These are phyloP conservation scores for Thermochaetoides thermophila DNA, from an alignment of 495 filamentous ascomycete genomes.

Conservation along the genomic window DNA sequence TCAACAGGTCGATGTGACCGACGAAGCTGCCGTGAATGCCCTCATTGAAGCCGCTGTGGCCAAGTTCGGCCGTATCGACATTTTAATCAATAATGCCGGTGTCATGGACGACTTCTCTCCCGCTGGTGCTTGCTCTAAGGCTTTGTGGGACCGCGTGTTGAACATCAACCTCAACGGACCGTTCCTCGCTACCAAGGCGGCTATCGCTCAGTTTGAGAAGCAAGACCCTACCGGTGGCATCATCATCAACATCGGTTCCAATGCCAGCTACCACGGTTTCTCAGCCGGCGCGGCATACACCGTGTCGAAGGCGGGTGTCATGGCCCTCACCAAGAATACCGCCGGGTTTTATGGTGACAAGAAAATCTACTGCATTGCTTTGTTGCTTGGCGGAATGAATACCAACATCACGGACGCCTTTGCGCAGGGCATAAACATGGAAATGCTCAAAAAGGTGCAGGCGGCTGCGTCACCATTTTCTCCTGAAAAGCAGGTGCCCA, in stretches of 20 bases:
- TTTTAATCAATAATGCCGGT: slow-evolving; percentile 38
- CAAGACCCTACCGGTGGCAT: slow-evolving; percentile 17
- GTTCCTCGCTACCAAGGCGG: slow-evolving; percentile 36
- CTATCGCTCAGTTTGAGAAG: slow-evolving; percentile 32
- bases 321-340: slow-evolving; percentile 49
- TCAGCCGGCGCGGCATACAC: slow-evolving; percentile 39
- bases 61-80: slow-evolving; percentile 30
- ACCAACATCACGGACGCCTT: slow-evolving; percentile 41
- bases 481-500: slow-evolving; percentile 10
- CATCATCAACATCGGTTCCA: slow-evolving; percentile 38
- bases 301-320: slow-evolving; percentile 36
- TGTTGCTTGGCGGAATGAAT: slow-evolving; percentile 42
- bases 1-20: slow-evolving; percentile 20
- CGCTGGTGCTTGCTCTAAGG: slow-evolving; percentile 33
- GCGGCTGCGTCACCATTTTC: slow-evolving; percentile 12
- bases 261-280: slow-evolving; percentile 18
- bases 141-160: slow-evolving; percentile 43
- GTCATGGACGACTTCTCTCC: slow-evolving; percentile 40
- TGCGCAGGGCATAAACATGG: slow-evolving; percentile 27
- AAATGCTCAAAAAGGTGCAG: slow-evolving; percentile 23
- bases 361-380: slow-evolving; percentile 41
- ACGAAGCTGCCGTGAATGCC: slow-evolving; percentile 20
- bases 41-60: slow-evolving; percentile 21
- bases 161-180: slow-evolving; percentile 46
- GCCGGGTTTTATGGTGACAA: slow-evolving; percentile 41